Percentiles rank a stretch among this genome's conserved stretches.
Conservation (phyloP, 345 rosid genomes). For the Corchorus capsularis region DNA sequence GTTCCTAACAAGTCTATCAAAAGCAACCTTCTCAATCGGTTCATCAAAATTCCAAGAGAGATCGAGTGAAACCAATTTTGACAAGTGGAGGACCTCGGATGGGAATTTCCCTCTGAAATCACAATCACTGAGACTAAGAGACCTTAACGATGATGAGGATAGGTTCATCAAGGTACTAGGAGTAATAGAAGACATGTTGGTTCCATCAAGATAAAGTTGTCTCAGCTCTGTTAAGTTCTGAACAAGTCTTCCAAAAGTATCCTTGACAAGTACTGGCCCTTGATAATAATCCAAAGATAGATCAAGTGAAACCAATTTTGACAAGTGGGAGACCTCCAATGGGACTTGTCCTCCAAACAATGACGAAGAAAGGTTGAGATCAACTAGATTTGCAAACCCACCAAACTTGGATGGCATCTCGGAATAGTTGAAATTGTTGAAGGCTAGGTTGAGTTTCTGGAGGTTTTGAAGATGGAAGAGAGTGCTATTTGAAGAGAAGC, state of each 20-base stretch:
- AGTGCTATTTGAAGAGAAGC: conserved; percentile 18
- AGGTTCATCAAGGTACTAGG: neutral
- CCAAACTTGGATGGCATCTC: conserved; percentile 9
- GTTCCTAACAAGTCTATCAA: no score
- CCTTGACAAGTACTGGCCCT: neutral
- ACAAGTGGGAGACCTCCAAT: conserved; percentile 7
- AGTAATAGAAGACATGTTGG: neutral
- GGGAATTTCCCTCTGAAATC: no score
- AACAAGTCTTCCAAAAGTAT: neutral
- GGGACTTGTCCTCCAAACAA: conserved; percentile 15
- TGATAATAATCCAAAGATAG: neutral
- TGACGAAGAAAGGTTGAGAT: conserved; percentile 18
- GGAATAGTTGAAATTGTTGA: conserved; percentile 26
- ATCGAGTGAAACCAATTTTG: no score
- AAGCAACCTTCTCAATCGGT: no score
- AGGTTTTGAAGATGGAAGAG: conserved; percentile 28
- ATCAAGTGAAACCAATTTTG: conserved; percentile 24
- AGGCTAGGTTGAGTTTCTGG: conserved; percentile 32
- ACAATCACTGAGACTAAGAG: no score
- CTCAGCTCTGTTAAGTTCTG: conserved; percentile 14
- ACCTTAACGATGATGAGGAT: no score
- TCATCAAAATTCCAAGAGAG: no score
- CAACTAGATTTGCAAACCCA: neutral
- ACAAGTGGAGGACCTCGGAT: no score
- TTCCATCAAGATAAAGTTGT: neutral